Evolutionary conservation across 2,329 filamentous ascomycete species (phyloP), one percentile per base, ranked within the genome.

Genomic region (Colletotrichum agaves): DNA sequence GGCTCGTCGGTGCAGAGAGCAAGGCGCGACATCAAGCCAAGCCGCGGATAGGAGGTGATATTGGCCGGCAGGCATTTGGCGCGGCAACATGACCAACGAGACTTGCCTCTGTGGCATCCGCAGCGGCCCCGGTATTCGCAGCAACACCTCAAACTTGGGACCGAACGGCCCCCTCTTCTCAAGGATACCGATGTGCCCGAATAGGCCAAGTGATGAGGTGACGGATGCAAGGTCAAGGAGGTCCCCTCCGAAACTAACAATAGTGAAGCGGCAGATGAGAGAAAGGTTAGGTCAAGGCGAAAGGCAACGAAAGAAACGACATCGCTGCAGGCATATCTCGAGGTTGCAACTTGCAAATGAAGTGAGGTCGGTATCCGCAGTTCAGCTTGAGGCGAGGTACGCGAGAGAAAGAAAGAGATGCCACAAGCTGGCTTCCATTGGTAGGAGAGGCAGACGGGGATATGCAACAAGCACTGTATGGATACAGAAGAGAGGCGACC

Each of bases 1-100:
- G 35, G 33, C 35, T 15, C 27, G 44, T 46, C 39, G 33, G 39
- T 56, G 39, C 19, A 23, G 33, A 33, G 33, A 37, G 19, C 23
- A 44, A n/a, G 49, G 39, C 13, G 8, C 39, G 13, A 31, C 59
- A 19, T 31, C 41, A 49, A 31, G 60, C 27, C 41, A 49, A 31
- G 60, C 27, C 31, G 23, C 8, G n/a, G 31, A 31, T 13, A 52
- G 13, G 35, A 23, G 50, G 33, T 37, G 33, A 43, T 15, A 19
- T 23, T 56, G 37, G 27, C 21, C 52, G 52, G 52, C 52, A 56
- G 33, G 52, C 52, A 56, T 56, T 33, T 39, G 52, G 27, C n/a
- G 19, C 33, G 33, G 17, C 52, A 56, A 56, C 15, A 39, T n/a
- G 12, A 56, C 52, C 52, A 53, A 39, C 31, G 13, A 37, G 35